These are phyloP conservation scores for Saccharomycopsis olivae DNA, from an alignment of 805 yeast species.

Conservation along the genomic window DNA sequence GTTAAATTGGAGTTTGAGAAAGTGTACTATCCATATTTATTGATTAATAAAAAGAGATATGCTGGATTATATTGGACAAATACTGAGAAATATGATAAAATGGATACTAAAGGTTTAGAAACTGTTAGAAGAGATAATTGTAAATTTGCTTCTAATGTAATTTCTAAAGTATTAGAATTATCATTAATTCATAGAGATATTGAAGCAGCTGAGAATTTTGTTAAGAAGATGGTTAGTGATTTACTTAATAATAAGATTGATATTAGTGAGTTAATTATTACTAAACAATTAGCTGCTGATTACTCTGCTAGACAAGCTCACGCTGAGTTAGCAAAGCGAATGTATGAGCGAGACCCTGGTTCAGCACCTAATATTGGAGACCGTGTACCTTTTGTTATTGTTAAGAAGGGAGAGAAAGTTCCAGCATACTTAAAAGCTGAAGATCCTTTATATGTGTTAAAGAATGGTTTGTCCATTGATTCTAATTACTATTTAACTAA, in stretches of 20 bases:
- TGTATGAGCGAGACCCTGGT: conserved; percentile 94
- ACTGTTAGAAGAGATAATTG: conserved; percentile 98
- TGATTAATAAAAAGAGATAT: conserved; percentile 92
- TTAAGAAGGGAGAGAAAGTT: conserved; percentile 64
- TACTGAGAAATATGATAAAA: conserved; percentile 84
- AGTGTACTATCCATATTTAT: conserved; percentile 86
- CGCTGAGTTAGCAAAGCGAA: conserved; percentile 89
- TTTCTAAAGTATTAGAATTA: conserved; percentile 77
- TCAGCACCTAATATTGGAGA: conserved; percentile 96
- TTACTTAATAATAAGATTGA: conserved; percentile 85
- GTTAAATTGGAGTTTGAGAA: conserved; percentile 94
- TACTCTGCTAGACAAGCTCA: conserved; percentile 97
- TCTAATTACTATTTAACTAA: conserved; percentile 89
- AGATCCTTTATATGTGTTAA: conserved; percentile 89
- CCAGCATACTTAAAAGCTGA: conserved; percentile 94
- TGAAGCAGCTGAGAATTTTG: conserved; percentile 71
- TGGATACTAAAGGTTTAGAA: conserved; percentile 98
- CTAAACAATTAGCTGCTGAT: conserved; percentile 86
- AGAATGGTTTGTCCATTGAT: conserved; percentile 86
- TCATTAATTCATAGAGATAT: conserved; percentile 85
- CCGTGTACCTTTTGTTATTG: conserved; percentile 94
- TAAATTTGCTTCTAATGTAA: conserved; percentile 85
- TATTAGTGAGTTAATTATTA: conserved; percentile 84
- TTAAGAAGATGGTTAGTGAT: conserved; percentile 81
- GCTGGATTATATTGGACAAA: conserved; percentile 97